Conservation (phyloP, 2,329 filamentous ascomycete species). For the Epichloe typhina region DNA sequence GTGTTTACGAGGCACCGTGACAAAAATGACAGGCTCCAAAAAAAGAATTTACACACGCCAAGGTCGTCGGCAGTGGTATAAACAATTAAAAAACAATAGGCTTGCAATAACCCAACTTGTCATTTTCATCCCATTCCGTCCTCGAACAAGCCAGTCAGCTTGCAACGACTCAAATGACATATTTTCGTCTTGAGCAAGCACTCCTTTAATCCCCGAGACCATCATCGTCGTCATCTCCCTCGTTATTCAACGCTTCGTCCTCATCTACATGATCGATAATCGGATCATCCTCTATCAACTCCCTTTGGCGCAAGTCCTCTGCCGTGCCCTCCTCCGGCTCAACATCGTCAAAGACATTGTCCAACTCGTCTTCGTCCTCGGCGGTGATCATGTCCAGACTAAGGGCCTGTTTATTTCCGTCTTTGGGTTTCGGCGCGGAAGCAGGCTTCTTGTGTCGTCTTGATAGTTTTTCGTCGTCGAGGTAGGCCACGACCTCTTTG, state of each 20-base stretch:
- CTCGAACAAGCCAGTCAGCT: neutral
- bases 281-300: slow-evolving; percentile 38
- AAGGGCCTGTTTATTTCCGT: slow-evolving; percentile 20
- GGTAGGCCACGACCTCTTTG: slow-evolving; percentile 67
- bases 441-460: slow-evolving; percentile 27
- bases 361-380: slow-evolving; percentile 22
- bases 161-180: too few species aligned
- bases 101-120: neutral
- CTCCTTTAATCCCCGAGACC: slow-evolving; percentile 29
- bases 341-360: slow-evolving; percentile 32
- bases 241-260: slow-evolving; percentile 19
- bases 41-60: too few species aligned
- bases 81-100: neutral
- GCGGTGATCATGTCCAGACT: slow-evolving; percentile 33
- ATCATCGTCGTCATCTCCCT: slow-evolving; percentile 29
- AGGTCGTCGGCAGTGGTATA: neutral
- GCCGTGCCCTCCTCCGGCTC: slow-evolving; percentile 45
- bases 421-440: slow-evolving; percentile 10
- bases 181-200: too few species aligned
- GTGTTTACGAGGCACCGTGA: too few species aligned
- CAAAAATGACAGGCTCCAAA: too few species aligned
- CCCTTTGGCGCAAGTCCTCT: slow-evolving; percentile 43
- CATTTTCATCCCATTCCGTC: neutral
- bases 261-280: slow-evolving; percentile 23
- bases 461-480: slow-evolving; percentile 55